Evolutionary conservation across 2,329 filamentous ascomycete species (phyloP), one percentile per base, ranked within the genome.

Genomic region (Rutstroemia sp.): DNA sequence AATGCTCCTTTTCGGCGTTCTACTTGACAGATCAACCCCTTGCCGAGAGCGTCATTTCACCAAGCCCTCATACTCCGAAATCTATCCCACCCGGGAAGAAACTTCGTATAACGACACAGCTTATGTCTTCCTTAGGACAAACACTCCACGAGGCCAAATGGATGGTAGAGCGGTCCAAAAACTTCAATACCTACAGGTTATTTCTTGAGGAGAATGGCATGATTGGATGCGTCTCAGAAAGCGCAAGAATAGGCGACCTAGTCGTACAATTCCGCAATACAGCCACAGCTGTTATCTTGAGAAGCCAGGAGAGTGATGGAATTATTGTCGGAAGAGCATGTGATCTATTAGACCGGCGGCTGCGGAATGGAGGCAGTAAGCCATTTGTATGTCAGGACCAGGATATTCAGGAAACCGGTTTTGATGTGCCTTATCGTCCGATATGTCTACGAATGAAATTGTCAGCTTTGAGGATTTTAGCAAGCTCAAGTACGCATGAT

Each of bases 131-230:
- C 3, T 52, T 56, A n/a, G 23, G 21, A 18, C 48, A 56, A 46
- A 56, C 41, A 7, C 21, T 56, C 14, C 54, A 56, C 19, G 41
- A 50, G 18, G 54, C 54, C 21, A 51, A 56, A 45, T 56, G 41
- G 39, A 56, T 51, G 21, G 14, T 21, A 37, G 45, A 42, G 10
- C 23, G 39, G 30, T 54, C 52, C 12, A 12, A n/a, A 5, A 49
- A 49, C 14, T 16, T 9, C 12, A 25, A 42, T 42, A 4, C 5
- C 10, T 48, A 25, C n/a, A 54, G 34, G 18, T 37, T 56, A 2
- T 56, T 56, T 42, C 30, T 56, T 5, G 54, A 56, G 25, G 54
- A 56, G 12, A 52, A 52, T 51, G 54, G 54, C 6, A 51, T 56
- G 48, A 56, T 56, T 12, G 54, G 54, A 25, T 56, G 52, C 19